phyloP scores from a whole-genome alignment of 768 basidiomycete species.

The Boletus rubroflammeus region DNA sequence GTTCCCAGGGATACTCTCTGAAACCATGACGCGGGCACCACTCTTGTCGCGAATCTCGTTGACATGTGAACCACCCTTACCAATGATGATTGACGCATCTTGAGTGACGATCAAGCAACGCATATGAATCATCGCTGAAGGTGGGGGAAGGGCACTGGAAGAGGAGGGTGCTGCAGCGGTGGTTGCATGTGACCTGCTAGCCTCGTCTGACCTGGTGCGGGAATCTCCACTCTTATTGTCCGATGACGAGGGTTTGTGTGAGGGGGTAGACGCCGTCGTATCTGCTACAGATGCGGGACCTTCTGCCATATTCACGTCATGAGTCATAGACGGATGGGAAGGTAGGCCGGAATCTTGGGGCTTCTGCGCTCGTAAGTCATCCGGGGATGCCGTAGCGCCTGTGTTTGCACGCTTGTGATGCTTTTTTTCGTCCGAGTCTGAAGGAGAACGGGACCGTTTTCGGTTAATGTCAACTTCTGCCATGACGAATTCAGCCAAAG shows the following conservation, averaged over 20 bases:
- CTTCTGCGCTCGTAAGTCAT: slow-evolving; percentile 54
- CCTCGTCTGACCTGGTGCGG: slow-evolving; percentile 34
- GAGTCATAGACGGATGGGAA: slow-evolving; percentile 37
- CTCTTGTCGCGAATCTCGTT: slow-evolving; percentile 99
- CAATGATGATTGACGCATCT: slow-evolving; percentile 99
- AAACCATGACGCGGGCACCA: slow-evolving; percentile 93
- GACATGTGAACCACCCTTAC: slow-evolving; percentile 91
- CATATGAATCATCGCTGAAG: slow-evolving; percentile 91
- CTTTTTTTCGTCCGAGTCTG: slow-evolving; percentile 76
- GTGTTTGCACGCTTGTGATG: slow-evolving; percentile 82
- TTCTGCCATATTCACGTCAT: slow-evolving; percentile 68
- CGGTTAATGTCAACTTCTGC: slow-evolving; percentile 82
- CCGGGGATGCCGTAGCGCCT: slow-evolving; percentile 57
- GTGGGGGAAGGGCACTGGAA: slow-evolving; percentile 45
- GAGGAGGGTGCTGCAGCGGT: slow-evolving; percentile 51
- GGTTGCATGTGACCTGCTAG: slow-evolving; percentile 40
- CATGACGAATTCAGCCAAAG: slow-evolving; percentile 64
- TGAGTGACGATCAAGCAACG: slow-evolving; percentile 98
- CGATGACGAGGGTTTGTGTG: slow-evolving; percentile 45
- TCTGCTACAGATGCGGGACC: slow-evolving; percentile 36
- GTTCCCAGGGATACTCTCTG: slow-evolving; percentile 97
- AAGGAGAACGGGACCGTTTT: slow-evolving; percentile 85
- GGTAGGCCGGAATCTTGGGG: slow-evolving; percentile 43
- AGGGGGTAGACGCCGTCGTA: slow-evolving; percentile 53
- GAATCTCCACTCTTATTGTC: slow-evolving; percentile 43